These are phyloP conservation scores for Termitomyces eurrhizus DNA, from an alignment of 768 basidiomycete species.

Conservation along the genomic window DNA sequence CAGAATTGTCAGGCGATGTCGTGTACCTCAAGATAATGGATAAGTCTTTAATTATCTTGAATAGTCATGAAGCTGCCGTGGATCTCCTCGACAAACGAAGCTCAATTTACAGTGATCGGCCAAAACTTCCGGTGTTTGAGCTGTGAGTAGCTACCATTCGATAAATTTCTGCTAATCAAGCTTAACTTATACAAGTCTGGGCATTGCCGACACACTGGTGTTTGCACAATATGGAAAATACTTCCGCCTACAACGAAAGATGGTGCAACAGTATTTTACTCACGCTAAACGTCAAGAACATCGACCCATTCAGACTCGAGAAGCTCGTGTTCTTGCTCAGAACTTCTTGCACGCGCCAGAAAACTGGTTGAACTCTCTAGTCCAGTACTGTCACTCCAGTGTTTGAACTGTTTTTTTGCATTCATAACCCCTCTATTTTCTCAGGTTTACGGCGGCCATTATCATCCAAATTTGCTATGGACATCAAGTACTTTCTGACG, in stretches of 20 bases:
- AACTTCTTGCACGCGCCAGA: slow-evolving; percentile 23
- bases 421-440: background rate
- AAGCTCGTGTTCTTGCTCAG: slow-evolving; percentile 28
- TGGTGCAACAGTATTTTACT: slow-evolving; percentile 19
- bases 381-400: slow-evolving; percentile 2
- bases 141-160: slow-evolving; percentile 13
- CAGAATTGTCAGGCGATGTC: slow-evolving; percentile 19
- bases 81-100: slow-evolving; percentile 26
- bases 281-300: slow-evolving; percentile 20
- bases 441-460: slow-evolving; percentile 22
- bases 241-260: slow-evolving; percentile 19
- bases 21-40: slow-evolving; percentile 21
- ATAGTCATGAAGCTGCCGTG: slow-evolving; percentile 21
- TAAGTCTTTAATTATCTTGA: slow-evolving; percentile 21
- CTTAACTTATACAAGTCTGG: slow-evolving; percentile 14
- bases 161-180: background rate
- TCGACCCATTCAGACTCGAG: slow-evolving; percentile 23
- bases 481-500: slow-evolving; percentile 18
- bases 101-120: slow-evolving; percentile 23
- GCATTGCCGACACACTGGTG: slow-evolving; percentile 13
- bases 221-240: slow-evolving; percentile 20
- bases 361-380: slow-evolving; percentile 9
- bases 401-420: background rate
- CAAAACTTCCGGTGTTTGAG: slow-evolving; percentile 15
- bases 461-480: slow-evolving; percentile 21